phyloP scores from a whole-genome alignment of 176 grass and related monocot genomes.

The Urochloa ruziziensis region DNA sequence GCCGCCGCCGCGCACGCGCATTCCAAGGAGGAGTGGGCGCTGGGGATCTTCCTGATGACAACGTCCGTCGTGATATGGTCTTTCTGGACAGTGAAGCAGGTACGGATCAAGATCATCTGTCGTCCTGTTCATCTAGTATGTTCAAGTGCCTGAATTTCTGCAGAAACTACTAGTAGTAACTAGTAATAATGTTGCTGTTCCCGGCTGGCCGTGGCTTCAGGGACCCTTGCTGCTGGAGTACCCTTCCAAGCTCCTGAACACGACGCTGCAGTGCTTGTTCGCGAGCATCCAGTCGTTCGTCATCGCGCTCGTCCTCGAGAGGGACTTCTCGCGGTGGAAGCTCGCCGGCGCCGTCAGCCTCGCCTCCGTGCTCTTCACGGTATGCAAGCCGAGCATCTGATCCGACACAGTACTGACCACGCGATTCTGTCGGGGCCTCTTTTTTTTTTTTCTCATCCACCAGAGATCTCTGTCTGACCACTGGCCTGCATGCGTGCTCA shows the following conservation, averaged over 20 bases:
- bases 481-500: too few relatives aligned
- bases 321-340: constrained; percentile 73
- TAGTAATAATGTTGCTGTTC: background rate
- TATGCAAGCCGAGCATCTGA: too few relatives aligned
- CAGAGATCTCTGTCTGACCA: too few relatives aligned
- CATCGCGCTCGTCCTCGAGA: constrained; percentile 53
- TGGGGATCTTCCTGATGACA: constrained; percentile 64
- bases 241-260: constrained; percentile 71
- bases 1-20: background rate
- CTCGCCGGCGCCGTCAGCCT: constrained; percentile 49
- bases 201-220: too few relatives aligned
- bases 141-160: background rate
- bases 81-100: constrained; percentile 67
- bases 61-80: constrained; percentile 51
- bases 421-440: too few relatives aligned
- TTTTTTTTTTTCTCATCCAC: too few relatives aligned
- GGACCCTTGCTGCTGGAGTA: background rate
- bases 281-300: constrained; percentile 54
- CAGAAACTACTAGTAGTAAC: too few relatives aligned
- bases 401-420: too few relatives aligned
- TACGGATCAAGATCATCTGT: background rate
- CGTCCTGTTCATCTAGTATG: background rate
- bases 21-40: constrained; percentile 40
- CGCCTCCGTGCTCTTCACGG: constrained; percentile 47
- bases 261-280: constrained; percentile 63